Evolutionary conservation across 2,329 filamentous ascomycete genomes (phyloP), one percentile per base, ranked within the genome.

Genomic region (Alternaria postmessia): DNA sequence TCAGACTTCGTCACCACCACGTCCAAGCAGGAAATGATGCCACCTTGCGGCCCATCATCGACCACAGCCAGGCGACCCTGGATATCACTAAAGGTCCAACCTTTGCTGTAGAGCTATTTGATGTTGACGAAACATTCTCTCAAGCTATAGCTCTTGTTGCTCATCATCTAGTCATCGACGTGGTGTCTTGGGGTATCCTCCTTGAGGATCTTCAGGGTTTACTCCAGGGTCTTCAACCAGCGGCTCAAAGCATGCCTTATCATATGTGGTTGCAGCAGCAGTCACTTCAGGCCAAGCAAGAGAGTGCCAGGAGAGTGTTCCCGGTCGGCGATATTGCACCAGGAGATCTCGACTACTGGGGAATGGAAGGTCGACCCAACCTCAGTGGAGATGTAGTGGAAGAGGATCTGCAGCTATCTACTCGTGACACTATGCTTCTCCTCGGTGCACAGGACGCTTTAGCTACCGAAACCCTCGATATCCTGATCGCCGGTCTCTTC

Each of bases 71-170:
- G 55, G 64, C 69, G 0, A 70, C 71, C 3, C 62, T 80, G 7
- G 64, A 79, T 39, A 73, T 80, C 34, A 61, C 67, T 7, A 57
- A 64, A 22, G 78, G 79, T 0, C 78, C 82, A 1, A 64, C 82
- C 0, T 68, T 84, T 32, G 78, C 79, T 0, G 73, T 80, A 4
- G 80, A 83, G 53, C 61, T 83, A 9, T 80, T 83, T 58, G 63
- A 77, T 6, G 59, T 79, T 3, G 62, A 78, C 38, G 73, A 74
- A 1, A 66, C 69, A 16, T 68, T 72, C 58, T 78, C 53, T 54
- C 80, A 64, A 14, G 67, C 69, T 60, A 79, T 71, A 63, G 79
- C 26, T 58, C 78, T 76, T 47, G 81, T 61, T 59, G 74, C 72
- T 7, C 77, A 79, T 52, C 77, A 79, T 54, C 62, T 79, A 0